Conservation (phyloP, 176 grass and related monocot genomes). For the Stipa capillata region DNA sequence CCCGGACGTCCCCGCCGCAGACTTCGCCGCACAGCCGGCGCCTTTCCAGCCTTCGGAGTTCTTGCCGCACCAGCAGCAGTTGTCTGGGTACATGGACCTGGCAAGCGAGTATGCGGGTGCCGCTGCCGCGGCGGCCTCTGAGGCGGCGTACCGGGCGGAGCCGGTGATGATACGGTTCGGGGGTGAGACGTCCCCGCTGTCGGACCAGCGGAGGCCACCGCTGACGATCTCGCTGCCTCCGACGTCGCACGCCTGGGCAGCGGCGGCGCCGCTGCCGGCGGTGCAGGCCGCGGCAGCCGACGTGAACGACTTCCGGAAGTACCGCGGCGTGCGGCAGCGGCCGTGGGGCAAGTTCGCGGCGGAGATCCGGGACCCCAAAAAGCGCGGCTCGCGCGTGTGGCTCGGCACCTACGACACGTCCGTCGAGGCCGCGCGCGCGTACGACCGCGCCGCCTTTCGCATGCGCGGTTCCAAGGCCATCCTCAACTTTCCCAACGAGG, state of each 20-base stretch:
- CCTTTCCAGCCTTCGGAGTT: slow-evolving; percentile 22
- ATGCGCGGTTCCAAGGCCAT: slow-evolving; percentile 82
- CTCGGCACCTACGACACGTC: slow-evolving; percentile 90
- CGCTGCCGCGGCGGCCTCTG: neutral
- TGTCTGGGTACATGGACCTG: slow-evolving; percentile 24
- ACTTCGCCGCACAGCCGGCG: neutral
- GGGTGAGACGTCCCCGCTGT: slow-evolving; percentile 24
- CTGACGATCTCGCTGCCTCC: slow-evolving; percentile 25
- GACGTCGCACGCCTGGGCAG: slow-evolving; percentile 29
- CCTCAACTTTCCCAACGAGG: slow-evolving; percentile 91
- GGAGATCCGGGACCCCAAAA: slow-evolving; percentile 84
- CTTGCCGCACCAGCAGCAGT: neutral
- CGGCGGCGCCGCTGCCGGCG: neutral
- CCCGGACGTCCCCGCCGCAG: neutral
- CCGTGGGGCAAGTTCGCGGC: slow-evolving; percentile 94
- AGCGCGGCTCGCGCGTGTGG: slow-evolving; percentile 72
- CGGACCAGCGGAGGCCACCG: slow-evolving; percentile 6
- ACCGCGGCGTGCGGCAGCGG: slow-evolving; percentile 77
- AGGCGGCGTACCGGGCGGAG: slow-evolving; percentile 6
- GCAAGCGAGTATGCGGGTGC: slow-evolving; percentile 3
- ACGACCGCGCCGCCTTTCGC: slow-evolving; percentile 74
- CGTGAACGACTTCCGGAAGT: slow-evolving; percentile 42
- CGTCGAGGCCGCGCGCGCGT: slow-evolving; percentile 68
- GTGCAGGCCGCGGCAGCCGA: neutral
- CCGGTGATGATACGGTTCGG: slow-evolving; percentile 46